phyloP scores from a whole-genome alignment of 805 yeast genomes.

The Saturnispora silvae region DNA sequence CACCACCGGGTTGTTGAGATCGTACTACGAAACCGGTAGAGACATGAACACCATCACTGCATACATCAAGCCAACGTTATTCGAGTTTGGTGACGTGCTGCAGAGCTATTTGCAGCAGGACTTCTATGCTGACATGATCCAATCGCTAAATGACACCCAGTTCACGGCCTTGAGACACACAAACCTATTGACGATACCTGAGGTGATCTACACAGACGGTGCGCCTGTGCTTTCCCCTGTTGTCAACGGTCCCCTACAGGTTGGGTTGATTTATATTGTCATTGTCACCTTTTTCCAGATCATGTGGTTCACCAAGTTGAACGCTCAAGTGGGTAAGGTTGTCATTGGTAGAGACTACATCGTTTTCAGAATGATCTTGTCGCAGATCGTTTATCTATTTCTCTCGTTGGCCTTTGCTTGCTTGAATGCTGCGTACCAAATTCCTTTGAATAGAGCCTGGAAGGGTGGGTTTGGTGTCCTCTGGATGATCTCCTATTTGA shows the following conservation, averaged over 20 bases:
- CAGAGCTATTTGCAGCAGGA: constrained; percentile 10
- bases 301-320: constrained; percentile 46
- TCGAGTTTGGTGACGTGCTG: constrained; percentile 27
- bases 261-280: constrained; percentile 64
- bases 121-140: constrained; percentile 23
- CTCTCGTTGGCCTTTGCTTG: constrained; percentile 48
- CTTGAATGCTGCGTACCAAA: constrained; percentile 59
- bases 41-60: constrained; percentile 41
- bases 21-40: constrained; percentile 51
- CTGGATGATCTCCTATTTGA: constrained; percentile 59
- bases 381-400: constrained; percentile 45
- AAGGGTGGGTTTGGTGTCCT: constrained; percentile 60
- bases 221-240: constrained; percentile 32
- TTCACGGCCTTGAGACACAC: constrained; percentile 14
- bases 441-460: constrained; percentile 45
- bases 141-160: constrained; percentile 19
- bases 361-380: constrained; percentile 39
- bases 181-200: constrained; percentile 17
- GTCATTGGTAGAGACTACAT: constrained; percentile 34
- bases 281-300: constrained; percentile 66
- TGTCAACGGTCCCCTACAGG: constrained; percentile 57
- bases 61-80: constrained; percentile 36
- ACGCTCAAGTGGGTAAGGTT: constrained; percentile 37
- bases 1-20: constrained; percentile 17
- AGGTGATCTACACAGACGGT: constrained; percentile 10